Base-by-base conservation (phyloP, 495 filamentous ascomycete genomes). In the Pyronema omphalodes region DNA sequence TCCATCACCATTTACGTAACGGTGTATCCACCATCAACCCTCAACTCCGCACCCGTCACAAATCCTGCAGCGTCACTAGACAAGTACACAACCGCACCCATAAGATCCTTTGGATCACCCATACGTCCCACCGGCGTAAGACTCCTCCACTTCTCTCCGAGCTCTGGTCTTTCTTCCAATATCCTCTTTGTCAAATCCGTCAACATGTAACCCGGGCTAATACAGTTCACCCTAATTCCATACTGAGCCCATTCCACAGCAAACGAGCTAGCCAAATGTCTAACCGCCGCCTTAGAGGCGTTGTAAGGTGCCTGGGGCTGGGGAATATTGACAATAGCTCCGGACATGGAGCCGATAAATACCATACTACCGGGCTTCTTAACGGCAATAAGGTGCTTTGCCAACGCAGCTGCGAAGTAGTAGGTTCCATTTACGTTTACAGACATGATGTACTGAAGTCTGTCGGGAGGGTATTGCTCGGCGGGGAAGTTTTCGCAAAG, bases 371-470 rank as follows among this genome's bases (percentile, higher is more conserved):
- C 89, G 3, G 76, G 72, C 12, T 73, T 71, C 58, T 86, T 77
- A 57, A 85, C 78, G 60, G 79, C 80, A 80, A 94, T 89, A 55
- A 98, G 68, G 60, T 96, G 88, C 66, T 83, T 82, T 12, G 89
- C 89, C 14, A 94, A 80, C 17, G 76, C 82, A 9, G 78, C 81
- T 1, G 89, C 86, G 65, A 52, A 61, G 6, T 62, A 52, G 59
- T 93, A 95, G 15, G 89, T 94, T 11, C 91, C 91, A 58, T 98
- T 83, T 0, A 95, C 87, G 58, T 95, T 94, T 61, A 96, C 88
- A 9, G 79, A 80, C 86, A 85, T 93, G 12, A 95, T 76, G 71
- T 91, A 93, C 69, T 86, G 77, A 68, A 94, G 78, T 53, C 88
- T 78, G 59, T 94, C 88, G 53, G 83, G 75, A 0, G 88, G 87